phyloP scores from a whole-genome alignment of 768 basidiomycete species.

The Boletus vinaceobasis region DNA sequence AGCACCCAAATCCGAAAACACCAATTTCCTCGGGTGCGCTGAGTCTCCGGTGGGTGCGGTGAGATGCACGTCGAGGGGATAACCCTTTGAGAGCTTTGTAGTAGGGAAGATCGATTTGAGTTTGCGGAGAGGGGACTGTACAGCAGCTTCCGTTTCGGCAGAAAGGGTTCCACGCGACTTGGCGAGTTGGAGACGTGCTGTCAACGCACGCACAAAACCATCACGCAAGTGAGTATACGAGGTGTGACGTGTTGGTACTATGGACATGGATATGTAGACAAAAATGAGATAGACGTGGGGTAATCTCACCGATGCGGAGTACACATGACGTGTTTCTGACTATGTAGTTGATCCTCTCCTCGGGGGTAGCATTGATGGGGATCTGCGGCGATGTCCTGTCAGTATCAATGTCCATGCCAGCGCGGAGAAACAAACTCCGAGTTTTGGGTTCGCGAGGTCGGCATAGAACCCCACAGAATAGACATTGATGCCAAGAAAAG shows the following conservation, averaged over 20 bases:
- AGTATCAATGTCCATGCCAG: not conserved
- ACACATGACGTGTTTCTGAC: conserved; percentile 66
- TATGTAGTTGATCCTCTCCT: conserved; percentile 70
- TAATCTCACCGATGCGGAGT: conserved; percentile 62
- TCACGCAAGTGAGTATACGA: conserved; percentile 79
- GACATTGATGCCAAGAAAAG: conserved; percentile 83
- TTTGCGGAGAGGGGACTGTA: conserved; percentile 63
- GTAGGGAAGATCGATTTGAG: conserved; percentile 77
- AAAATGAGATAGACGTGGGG: not conserved
- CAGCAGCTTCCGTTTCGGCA: conserved; percentile 53
- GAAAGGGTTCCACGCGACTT: conserved; percentile 52
- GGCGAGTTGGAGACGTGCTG: conserved; percentile 52
- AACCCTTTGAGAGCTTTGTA: conserved; percentile 61
- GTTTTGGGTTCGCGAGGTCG: conserved; percentile 63
- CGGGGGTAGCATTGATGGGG: conserved; percentile 49
- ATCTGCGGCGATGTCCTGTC: conserved; percentile 40
- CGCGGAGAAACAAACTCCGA: conserved; percentile 42
- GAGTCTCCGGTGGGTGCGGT: conserved; percentile 48
- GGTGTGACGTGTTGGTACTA: conserved; percentile 80
- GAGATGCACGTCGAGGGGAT: conserved; percentile 66
- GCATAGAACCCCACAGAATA: conserved; percentile 92
- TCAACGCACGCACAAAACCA: conserved; percentile 75
- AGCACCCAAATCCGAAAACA: conserved; percentile 70
- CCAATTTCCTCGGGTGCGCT: conserved; percentile 48
- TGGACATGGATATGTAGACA: not conserved